Conservation (phyloP, 2,329 filamentous ascomycete genomes). For the Hypoxylon sp. region DNA sequence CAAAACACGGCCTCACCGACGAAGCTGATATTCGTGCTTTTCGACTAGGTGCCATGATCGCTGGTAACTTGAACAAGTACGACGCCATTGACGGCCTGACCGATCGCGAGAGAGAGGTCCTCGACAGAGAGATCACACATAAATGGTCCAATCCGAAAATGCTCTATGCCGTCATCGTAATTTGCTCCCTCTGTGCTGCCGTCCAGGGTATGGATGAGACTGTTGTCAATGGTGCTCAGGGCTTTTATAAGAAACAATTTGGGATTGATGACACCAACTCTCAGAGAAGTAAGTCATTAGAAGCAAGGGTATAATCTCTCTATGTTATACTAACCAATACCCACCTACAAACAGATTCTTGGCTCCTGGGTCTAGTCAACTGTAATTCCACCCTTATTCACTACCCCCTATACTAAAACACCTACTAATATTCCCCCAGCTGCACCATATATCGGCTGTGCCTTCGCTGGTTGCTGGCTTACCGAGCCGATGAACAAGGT, state of each 20-base stretch:
- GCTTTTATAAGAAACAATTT: conserved; percentile 74
- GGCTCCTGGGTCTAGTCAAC: conserved; percentile 75
- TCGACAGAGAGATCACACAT: conserved; percentile 73
- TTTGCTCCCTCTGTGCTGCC: conserved; percentile 65
- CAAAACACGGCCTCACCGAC: conserved; percentile 66
- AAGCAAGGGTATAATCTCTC: not conserved
- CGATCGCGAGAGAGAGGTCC: conserved; percentile 68
- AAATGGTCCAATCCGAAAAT: conserved; percentile 78
- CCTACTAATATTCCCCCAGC: conserved; percentile 43
- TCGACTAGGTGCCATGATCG: conserved; percentile 71
- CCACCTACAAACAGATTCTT: conserved; percentile 56
- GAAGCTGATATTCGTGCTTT: conserved; percentile 72
- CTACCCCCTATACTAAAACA: not conserved
- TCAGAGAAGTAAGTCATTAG: conserved; percentile 52
- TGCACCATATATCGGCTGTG: conserved; percentile 76
- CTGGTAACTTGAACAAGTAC: conserved; percentile 66
- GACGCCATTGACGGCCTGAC: conserved; percentile 68
- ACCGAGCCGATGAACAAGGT: conserved; percentile 79
- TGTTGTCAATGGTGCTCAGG: conserved; percentile 77
- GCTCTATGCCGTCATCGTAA: conserved; percentile 75
- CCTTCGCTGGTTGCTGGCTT: conserved; percentile 79
- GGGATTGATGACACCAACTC: conserved; percentile 68
- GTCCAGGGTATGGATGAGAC: conserved; percentile 82
- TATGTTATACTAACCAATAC: conserved; percentile 12
- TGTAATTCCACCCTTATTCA: conserved; percentile 47